These are phyloP conservation scores for Gastrolobium villosum DNA, from an alignment of 306 rosid genomes.

Conservation along the genomic window DNA sequence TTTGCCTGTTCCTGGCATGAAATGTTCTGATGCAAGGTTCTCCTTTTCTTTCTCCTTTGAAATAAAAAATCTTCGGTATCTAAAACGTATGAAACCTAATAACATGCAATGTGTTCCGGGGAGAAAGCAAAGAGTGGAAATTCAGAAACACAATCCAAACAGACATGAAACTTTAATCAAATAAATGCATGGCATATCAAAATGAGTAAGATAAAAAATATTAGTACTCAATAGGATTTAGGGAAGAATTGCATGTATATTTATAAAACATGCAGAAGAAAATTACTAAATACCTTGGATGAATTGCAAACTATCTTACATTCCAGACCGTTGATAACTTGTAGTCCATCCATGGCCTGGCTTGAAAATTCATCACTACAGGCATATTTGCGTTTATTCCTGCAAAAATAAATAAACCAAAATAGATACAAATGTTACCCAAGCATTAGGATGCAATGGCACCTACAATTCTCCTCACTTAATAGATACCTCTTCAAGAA, in stretches of 20 bases:
- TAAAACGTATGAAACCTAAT: constrained; percentile 93
- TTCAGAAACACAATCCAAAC: constrained; percentile 44
- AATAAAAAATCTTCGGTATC: constrained; percentile 93
- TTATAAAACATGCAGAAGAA: constrained; percentile 32
- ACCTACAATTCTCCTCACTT: constrained; percentile 38
- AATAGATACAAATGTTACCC: constrained; percentile 46
- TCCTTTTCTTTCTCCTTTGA: constrained; percentile 70
- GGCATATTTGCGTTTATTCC: constrained; percentile 75
- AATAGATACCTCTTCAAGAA: constrained; percentile 83
- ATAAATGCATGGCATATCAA: constrained; percentile 32
- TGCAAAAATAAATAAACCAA: constrained; percentile 49
- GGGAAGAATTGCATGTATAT: constrained; percentile 1
- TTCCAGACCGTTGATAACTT: constrained; percentile 86
- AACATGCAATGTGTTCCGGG: constrained; percentile 45
- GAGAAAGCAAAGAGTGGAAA: constrained; percentile 40
- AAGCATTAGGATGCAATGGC: constrained; percentile 35
- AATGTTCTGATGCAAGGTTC: constrained; percentile 49
- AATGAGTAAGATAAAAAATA: constrained; percentile 19
- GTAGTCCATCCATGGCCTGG: constrained; percentile 81
- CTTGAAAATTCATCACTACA: constrained; percentile 72
- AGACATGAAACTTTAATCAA: constrained; percentile 32
- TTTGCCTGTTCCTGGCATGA: constrained; percentile 61
- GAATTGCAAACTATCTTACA: constrained; percentile 97
- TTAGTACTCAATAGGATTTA: not conserved
- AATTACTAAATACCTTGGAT: constrained; percentile 70